Evolutionary conservation across 768 basidiomycete genomes (phyloP).

Genomic region (Agrocybe praecox): DNA sequence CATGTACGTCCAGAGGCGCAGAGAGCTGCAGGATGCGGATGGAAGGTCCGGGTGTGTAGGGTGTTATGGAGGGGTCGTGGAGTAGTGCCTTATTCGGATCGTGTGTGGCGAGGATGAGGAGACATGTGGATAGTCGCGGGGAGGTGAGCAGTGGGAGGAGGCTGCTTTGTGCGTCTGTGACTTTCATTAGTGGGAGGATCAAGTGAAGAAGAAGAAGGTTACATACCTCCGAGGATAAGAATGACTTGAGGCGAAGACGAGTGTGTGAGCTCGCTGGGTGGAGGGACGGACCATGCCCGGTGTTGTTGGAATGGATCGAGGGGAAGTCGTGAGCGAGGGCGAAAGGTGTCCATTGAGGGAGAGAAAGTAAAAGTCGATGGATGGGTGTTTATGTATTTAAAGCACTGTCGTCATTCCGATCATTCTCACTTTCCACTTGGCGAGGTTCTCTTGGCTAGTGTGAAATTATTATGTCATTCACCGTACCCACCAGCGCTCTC

Average conservation of each 20-base stretch:
- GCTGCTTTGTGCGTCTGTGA: not conserved
- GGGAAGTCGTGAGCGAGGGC: not conserved
- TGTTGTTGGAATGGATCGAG: not conserved
- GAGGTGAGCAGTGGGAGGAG: conserved; percentile 39
- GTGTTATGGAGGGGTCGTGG: not conserved
- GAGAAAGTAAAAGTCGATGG: too few relatives aligned
- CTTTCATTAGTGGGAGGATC: conserved; percentile 20
- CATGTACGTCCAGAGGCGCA: conserved; percentile 33
- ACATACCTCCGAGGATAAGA: conserved; percentile 39
- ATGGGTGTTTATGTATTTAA: not conserved
- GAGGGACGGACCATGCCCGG: not conserved
- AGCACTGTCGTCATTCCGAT: not conserved
- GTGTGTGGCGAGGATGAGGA: conserved; percentile 45
- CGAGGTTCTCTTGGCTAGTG: not conserved
- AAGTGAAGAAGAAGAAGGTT: not conserved
- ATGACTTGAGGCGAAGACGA: conserved; percentile 28
- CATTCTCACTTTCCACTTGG: not conserved
- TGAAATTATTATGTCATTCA: too few relatives aligned
- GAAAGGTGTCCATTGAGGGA: not conserved
- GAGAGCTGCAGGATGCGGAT: conserved; percentile 35
- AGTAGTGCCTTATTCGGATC: conserved; percentile 31
- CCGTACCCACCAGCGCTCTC: too few relatives aligned
- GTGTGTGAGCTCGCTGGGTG: not conserved
- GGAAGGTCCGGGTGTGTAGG: conserved; percentile 18
- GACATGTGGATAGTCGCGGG: conserved; percentile 28